Evolutionary conservation across 176 grass and related monocot species (phyloP).

Genomic region (Leersia perrieri): DNA sequence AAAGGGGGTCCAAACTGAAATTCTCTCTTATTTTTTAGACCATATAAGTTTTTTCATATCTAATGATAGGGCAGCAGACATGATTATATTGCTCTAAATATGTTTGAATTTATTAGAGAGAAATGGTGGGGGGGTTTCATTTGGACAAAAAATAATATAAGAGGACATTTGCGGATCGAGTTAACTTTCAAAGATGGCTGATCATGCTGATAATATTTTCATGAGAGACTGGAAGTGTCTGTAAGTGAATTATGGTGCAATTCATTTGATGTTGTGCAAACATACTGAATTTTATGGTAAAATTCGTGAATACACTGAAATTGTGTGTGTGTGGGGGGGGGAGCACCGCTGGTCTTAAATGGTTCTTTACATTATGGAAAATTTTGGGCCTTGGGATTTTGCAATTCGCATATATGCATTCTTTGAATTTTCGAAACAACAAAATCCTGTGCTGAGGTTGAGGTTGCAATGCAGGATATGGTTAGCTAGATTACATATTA

Average conservation of each 20-base stretch:
- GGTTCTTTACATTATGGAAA: not conserved
- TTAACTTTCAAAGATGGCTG: not conserved
- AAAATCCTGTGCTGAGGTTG: not conserved
- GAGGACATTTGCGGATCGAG: not conserved
- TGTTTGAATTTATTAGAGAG: not conserved
- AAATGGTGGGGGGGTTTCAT: not conserved
- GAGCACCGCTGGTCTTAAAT: not conserved
- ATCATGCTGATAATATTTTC: conserved; percentile 21
- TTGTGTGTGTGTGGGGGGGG: too few species aligned
- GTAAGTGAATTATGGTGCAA: not conserved
- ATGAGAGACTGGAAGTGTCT: not conserved
- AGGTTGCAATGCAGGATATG: not conserved
- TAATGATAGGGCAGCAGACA: conserved; percentile 5
- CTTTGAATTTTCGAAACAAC: not conserved
- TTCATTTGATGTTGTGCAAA: not conserved
- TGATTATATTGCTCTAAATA: not conserved
- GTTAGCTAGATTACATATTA: not conserved
- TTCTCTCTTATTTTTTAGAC: not conserved
- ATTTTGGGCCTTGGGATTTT: not conserved
- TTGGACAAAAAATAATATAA: not conserved
- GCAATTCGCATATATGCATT: conserved; percentile 2
- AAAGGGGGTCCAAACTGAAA: not conserved
- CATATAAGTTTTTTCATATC: not conserved
- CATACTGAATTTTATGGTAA: conserved; percentile 1
- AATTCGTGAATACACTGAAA: not conserved